A percentile compares a stretch with the other conserved stretches of the same genome.
Conservation (phyloP, 768 basidiomycete species). For the Chiua virens region DNA sequence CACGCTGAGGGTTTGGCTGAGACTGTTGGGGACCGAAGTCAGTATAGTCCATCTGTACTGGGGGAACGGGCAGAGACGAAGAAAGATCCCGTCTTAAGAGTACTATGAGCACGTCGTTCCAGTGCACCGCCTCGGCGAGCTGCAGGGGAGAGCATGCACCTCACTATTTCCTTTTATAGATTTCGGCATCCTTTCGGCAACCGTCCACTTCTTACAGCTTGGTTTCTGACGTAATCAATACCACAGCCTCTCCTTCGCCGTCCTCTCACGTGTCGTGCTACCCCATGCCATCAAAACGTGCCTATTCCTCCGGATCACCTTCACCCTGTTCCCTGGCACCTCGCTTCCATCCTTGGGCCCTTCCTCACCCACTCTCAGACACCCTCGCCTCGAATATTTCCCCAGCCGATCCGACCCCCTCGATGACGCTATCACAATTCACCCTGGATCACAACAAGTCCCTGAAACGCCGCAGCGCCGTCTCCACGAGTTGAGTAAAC, state of each 20-base stretch:
- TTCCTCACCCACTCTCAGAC: no score
- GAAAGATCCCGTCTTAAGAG: slow-evolving; percentile 8
- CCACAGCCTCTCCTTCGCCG: slow-evolving; percentile 1
- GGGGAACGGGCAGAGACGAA: not conserved
- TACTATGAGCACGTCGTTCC: slow-evolving; percentile 3
- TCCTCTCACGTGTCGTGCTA: not conserved
- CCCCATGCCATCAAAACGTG: slow-evolving; percentile 30
- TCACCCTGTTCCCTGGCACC: no score
- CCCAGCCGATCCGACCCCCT: no score
- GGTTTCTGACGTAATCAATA: slow-evolving; percentile 15
- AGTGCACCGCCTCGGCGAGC: slow-evolving; percentile 14
- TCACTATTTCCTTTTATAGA: slow-evolving; percentile 1
- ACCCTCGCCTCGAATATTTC: no score
- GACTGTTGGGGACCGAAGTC: slow-evolving; percentile 34
- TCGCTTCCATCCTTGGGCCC: not conserved
- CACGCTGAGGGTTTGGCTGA: slow-evolving; percentile 33
- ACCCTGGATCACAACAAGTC: slow-evolving; percentile 7
- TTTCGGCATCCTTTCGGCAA: not conserved
- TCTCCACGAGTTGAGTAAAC: slow-evolving; percentile 16
- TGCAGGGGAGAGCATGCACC: no score
- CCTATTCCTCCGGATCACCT: no score
- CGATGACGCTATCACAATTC: slow-evolving; percentile 4
- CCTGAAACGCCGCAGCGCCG: slow-evolving; percentile 29
- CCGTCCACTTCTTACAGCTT: slow-evolving; percentile 13
- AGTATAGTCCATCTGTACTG: slow-evolving; percentile 22